Percentiles rank a stretch among this genome's conserved stretches.
Evolutionary conservation across 2,329 filamentous ascomycete genomes (phyloP).

Genomic region (Amylocarpus encephaloides): DNA sequence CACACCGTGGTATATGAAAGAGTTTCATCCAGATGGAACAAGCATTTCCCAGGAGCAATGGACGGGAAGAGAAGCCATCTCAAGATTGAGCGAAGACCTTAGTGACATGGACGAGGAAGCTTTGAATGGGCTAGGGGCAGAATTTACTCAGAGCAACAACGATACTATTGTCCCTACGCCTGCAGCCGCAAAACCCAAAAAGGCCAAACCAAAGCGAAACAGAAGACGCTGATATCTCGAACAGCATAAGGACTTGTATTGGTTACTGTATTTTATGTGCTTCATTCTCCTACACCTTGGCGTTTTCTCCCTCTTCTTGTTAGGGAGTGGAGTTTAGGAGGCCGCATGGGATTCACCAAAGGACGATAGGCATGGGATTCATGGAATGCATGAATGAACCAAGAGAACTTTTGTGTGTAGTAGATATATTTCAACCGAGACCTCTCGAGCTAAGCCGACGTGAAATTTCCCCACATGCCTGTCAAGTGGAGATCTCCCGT

Average conservation of each 20-base stretch:
- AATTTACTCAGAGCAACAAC: conserved; percentile 18
- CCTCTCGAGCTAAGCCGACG: neutral
- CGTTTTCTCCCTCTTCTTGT: neutral
- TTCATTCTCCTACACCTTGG: conserved; percentile 3
- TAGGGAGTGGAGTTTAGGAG: neutral
- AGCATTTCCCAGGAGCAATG: conserved; percentile 71
- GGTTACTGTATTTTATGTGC: conserved; percentile 23
- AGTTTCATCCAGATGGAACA: conserved; percentile 74
- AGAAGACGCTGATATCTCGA: conserved; percentile 2
- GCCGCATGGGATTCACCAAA: no score
- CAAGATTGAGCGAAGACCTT: conserved; percentile 75
- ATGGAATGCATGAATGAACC: no score
- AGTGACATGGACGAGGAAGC: conserved; percentile 91
- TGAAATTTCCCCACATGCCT: no score
- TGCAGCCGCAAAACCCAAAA: conserved; percentile 20
- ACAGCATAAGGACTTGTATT: conserved; percentile 13
- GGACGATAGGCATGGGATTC: no score
- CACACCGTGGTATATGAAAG: conserved; percentile 79
- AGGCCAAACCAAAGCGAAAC: conserved; percentile 25
- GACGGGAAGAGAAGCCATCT: conserved; percentile 63
- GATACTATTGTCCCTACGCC: conserved; percentile 9
- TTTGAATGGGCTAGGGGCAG: conserved; percentile 57
- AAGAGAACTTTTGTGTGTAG: neutral
- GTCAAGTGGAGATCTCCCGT: no score
- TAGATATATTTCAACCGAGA: conserved; percentile 1